phyloP scores from a whole-genome alignment of 2,329 filamentous ascomycete species.

The Bipolaris sorokiniana region DNA sequence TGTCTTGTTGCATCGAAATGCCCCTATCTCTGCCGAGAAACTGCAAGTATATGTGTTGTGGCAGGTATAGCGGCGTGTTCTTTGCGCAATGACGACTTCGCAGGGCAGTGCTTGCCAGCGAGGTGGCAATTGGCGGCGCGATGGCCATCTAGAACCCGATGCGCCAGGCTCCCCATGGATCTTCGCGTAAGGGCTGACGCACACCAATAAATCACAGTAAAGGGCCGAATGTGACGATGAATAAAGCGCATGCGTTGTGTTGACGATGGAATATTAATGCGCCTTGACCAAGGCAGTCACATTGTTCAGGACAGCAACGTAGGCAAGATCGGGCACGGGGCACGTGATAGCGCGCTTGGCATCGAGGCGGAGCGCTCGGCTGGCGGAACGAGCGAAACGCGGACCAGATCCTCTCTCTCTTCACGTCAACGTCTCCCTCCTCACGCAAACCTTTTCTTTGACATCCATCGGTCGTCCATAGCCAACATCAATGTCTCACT shows the following conservation, averaged over 20 bases:
- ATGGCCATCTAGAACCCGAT: conserved; percentile 3
- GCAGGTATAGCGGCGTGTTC: conserved; percentile 3
- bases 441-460: conserved; percentile 5
- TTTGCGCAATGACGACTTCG: conserved; percentile 8
- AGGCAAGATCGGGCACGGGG: background rate
- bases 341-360: conserved; percentile 18
- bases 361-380: conserved; percentile 17
- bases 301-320: background rate
- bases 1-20: background rate
- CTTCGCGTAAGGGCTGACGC: background rate
- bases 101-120: conserved; percentile 4
- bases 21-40: background rate
- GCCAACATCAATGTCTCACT: conserved; percentile 27
- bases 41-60: background rate
- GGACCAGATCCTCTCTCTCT: background rate
- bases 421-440: conserved; percentile 2
- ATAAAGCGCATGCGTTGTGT: background rate
- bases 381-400: conserved; percentile 15
- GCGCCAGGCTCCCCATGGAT: background rate
- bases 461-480: conserved; percentile 4
- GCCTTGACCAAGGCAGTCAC: background rate
- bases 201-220: background rate
- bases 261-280: background rate
- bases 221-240: background rate
- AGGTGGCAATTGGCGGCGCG: conserved; percentile 11